A percentile compares a stretch with the other conserved stretches of the same genome.
phyloP scores from a whole-genome alignment of 768 basidiomycete genomes.

The Mycena rosella region DNA sequence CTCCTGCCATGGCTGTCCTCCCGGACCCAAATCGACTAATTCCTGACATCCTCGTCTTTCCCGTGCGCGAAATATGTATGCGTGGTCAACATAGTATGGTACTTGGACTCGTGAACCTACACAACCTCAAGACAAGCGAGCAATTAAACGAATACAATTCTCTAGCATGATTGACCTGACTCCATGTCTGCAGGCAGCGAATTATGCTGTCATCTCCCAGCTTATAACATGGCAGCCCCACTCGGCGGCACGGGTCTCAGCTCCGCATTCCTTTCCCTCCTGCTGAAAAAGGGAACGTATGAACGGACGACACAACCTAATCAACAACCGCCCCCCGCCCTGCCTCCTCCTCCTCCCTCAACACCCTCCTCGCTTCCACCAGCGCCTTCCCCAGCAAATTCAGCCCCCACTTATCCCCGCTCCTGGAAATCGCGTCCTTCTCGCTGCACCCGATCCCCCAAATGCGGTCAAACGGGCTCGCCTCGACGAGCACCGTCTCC shows the following conservation, averaged over 20 bases:
- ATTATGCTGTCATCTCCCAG: too few species aligned
- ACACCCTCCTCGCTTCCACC: constrained; percentile 52
- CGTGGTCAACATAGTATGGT: too few species aligned
- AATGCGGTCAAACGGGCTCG: constrained; percentile 70
- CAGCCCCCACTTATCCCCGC: constrained; percentile 62
- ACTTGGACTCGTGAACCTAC: too few species aligned
- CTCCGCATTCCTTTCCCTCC: constrained; percentile 10
- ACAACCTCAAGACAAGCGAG: too few species aligned
- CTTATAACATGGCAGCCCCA: constrained; percentile 16
- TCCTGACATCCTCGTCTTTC: too few species aligned
- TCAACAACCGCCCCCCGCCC: not conserved
- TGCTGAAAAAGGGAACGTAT: not conserved
- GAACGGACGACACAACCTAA: not conserved
- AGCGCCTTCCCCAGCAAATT: constrained; percentile 68
- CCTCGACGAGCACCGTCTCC: constrained; percentile 64
- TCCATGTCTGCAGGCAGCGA: too few species aligned
- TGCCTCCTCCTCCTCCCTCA: constrained; percentile 47
- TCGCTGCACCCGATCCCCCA: constrained; percentile 73
- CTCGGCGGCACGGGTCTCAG: constrained; percentile 16
- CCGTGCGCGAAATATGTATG: too few species aligned
- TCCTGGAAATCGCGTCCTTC: constrained; percentile 57
- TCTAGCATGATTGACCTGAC: too few species aligned
- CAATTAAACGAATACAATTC: too few species aligned
- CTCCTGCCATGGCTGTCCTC: too few species aligned
- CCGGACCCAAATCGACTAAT: too few species aligned